phyloP scores from a whole-genome alignment of 2,329 filamentous ascomycete species.

The Sarocladium brachiariae region DNA sequence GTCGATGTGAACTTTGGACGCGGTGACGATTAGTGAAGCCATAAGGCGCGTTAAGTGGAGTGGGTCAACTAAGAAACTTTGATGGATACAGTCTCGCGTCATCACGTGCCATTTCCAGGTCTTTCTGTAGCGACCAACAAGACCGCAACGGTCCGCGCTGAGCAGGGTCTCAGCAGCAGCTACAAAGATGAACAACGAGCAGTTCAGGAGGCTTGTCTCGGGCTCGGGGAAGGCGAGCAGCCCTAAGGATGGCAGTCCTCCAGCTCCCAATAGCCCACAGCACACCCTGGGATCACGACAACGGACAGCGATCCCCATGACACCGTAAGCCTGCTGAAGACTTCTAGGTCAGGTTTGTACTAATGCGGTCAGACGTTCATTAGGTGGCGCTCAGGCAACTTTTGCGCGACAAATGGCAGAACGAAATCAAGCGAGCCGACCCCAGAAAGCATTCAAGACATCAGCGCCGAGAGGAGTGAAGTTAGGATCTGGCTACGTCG shows the following conservation, averaged over 20 bases:
- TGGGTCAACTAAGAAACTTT: background rate
- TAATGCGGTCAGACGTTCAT: slow-evolving; percentile 46
- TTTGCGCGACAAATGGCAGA: slow-evolving; percentile 84
- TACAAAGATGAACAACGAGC: slow-evolving; percentile 79
- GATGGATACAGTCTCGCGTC: slow-evolving; percentile 9
- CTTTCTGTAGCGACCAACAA: background rate
- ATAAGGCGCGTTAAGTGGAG: slow-evolving; percentile 12
- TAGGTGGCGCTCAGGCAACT: slow-evolving; percentile 49
- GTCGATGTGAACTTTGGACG: background rate
- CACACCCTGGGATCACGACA: slow-evolving; percentile 66
- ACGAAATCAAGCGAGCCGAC: slow-evolving; percentile 47
- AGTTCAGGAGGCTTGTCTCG: slow-evolving; percentile 73
- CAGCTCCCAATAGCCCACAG: slow-evolving; percentile 19
- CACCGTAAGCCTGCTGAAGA: slow-evolving; percentile 54
- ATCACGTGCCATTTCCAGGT: slow-evolving; percentile 5
- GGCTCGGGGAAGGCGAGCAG: slow-evolving; percentile 33
- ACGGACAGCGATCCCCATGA: slow-evolving; percentile 85
- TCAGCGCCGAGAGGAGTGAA: slow-evolving; percentile 77
- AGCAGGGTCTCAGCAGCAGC: background rate
- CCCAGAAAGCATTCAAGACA: slow-evolving; percentile 68
- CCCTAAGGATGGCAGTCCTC: slow-evolving; percentile 39
- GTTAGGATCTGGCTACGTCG: slow-evolving; percentile 73
- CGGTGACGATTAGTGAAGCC: background rate
- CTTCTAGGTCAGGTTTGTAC: background rate
- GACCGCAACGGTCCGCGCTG: background rate